Percentiles rank a stretch among this genome's conserved stretches.
These are phyloP conservation scores for Stephanodiscus triporus DNA, from an alignment of 108 stramenopile genomes.

Conservation along the genomic window DNA sequence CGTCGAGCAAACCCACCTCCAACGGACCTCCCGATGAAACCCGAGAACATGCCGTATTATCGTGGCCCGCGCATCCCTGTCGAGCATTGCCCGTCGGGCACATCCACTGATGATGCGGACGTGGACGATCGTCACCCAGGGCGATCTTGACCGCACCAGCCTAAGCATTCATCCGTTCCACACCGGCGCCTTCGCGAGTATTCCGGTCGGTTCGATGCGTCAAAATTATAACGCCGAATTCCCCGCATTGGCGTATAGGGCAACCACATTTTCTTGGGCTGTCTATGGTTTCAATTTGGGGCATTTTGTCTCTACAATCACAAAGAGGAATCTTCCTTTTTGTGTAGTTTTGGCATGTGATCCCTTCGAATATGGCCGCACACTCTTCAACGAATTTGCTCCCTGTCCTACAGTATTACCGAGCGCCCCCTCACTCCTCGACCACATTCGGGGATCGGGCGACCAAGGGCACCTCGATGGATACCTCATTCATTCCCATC, in stretches of 20 bases:
- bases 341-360: background rate
- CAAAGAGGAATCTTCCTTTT: background rate
- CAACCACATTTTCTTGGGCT: too few relatives aligned
- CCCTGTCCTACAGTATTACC: background rate
- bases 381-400: background rate
- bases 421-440: background rate
- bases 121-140: background rate
- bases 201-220: background rate
- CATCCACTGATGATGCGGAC: conserved; percentile 3
- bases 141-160: too few relatives aligned
- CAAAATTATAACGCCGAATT: background rate
- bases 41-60: too few relatives aligned
- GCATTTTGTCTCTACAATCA: background rate
- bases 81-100: background rate
- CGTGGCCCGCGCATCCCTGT: background rate
- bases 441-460: too few relatives aligned
- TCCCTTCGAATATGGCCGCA: background rate
- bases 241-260: background rate
- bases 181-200: too few relatives aligned
- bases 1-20: too few relatives aligned
- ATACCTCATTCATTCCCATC: too few relatives aligned
- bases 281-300: conserved; percentile 17
- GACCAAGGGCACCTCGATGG: too few relatives aligned
- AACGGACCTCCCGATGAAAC: too few relatives aligned
- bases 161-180: too few relatives aligned